Evolutionary conservation across 345 rosid genomes (phyloP), one percentile per base, ranked within the genome.

Genomic region (Salix exigua): DNA sequence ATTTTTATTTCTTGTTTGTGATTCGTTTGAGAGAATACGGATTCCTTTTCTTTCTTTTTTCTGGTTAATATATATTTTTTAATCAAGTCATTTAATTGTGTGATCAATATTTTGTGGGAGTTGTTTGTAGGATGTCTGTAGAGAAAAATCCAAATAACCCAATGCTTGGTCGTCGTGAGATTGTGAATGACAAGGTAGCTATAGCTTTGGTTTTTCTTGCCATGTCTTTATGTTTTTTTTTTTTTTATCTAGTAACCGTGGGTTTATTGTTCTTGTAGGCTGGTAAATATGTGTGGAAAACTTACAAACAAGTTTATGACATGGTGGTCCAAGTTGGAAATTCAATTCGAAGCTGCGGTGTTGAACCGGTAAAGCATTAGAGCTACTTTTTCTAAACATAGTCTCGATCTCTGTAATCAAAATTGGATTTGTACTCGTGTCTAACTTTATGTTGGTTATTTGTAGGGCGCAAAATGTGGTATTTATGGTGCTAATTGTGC

Each of bases 131-230:
- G 61, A 80, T 88, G 81, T 81, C 96, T 18, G 99, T 86, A 77
- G 92, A 96, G 80, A 90, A 83, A 51, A 79, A 84, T 86, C 99
- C 99, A 17, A 58, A 90, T 50, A 92, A 88, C 75, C 87, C 8
- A 6, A 96, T 96, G 99, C 97, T 96, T 70, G 99, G 99, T 79
- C 85, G 51, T 76, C 89, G 99, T 14, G 88, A 90, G 87, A 87
- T 93, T 63, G 91, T 88, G 78, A 48, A 88, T 64, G 98, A 97
- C 28, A 89, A 86, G 90, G 99, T 96, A 82, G 55, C 10, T 31
- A 38, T 73, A 18, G 8, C 23, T 25, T 17, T 55, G 67, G 3
- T 30, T 7, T 73, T 67, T 48, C 51, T 7, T 28, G 11, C n/a
- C 25, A 12, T 60, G 74, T 61, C 64, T 40, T 23, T 46, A 40